phyloP scores from a whole-genome alignment of 1,284 basidiomycete genomes.

The Marasmius oreades region DNA sequence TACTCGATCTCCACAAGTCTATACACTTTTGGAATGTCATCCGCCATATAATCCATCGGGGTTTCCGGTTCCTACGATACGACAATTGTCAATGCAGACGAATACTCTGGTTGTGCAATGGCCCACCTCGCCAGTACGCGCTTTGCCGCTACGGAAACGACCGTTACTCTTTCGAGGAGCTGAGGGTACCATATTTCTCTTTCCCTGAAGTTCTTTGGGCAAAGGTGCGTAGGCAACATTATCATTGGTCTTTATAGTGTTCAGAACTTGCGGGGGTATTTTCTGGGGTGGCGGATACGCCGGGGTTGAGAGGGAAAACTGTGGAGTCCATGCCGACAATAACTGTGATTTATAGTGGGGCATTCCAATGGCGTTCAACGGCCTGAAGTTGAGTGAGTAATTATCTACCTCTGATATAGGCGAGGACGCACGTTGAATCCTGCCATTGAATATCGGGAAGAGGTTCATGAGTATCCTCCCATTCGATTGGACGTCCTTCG shows the following conservation, averaged over 20 bases:
- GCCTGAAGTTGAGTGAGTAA: constrained; percentile 40
- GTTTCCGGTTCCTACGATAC: constrained; percentile 49
- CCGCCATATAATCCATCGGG: constrained; percentile 45
- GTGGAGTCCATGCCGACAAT: constrained; percentile 76
- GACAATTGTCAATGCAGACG: not conserved
- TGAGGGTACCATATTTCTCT: constrained; percentile 70
- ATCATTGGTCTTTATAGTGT: constrained; percentile 82
- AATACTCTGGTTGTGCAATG: constrained; percentile 3
- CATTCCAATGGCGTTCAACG: constrained; percentile 88
- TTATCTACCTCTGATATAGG: not conserved
- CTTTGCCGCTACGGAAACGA: constrained; percentile 85
- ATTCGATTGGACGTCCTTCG: constrained; percentile 79
- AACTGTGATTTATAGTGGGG: constrained; percentile 81
- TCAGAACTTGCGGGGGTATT: constrained; percentile 77
- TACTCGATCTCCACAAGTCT: constrained; percentile 96
- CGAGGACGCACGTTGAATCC: constrained; percentile 65
- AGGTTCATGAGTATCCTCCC: constrained; percentile 75
- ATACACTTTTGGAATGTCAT: constrained; percentile 81
- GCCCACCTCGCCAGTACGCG: constrained; percentile 41
- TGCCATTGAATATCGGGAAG: constrained; percentile 79
- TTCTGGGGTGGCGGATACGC: constrained; percentile 65
- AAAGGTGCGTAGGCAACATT: constrained; percentile 85
- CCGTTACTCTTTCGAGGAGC: constrained; percentile 47
- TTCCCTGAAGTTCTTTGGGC: constrained; percentile 80
- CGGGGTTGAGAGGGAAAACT: constrained; percentile 41